Evolutionary conservation across 352 stramenopile genomes (phyloP), one percentile per base, ranked within the genome.

Genomic region (Phytophthora macrochlamydospora): DNA sequence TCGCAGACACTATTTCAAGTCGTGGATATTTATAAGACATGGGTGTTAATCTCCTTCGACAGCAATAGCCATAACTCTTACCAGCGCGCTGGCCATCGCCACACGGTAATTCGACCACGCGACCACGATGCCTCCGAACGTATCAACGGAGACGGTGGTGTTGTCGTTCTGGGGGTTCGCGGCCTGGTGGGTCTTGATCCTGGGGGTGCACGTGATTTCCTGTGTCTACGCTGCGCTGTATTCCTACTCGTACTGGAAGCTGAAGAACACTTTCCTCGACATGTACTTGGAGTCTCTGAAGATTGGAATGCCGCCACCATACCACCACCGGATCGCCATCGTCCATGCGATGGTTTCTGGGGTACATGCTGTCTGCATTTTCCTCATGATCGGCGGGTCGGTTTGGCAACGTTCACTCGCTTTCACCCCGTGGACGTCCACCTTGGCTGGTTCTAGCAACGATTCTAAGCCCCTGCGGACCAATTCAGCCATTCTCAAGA

Each of bases 261-360:
- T 61, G 2, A 7, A 60, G 29, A 37, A 42, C 12, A 51, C 4
- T 2, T 42, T 52, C 42, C 9, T 65, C 48, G 14, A 45, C 28
- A 18, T 33, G 30, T 58, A 51, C 37, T 40, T 61, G 9, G 38
- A 55, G 12, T 60, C 43, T 30, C 52, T 50, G n/a, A 4, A 31
- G 3, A 67, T 65, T 46, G 57, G 57, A 18, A 40, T 65, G 38
- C 5, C 51, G 2, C 6, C 60, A 12, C 56, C 30, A 13, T 61
- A 63, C 37, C 56, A 62, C 18, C 37, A 33, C 33, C 18, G 2
- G 3, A 56, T 73, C 50, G 59, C 55, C 2, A 29, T 37, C 1
- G 60, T 42, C 54, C 55, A 73, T 58, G 61, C 53, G 7, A 7
- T 65, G 18, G 8, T 73, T 29, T 52, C 49, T 18, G 59, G 9